Evolutionary conservation across 2,329 filamentous ascomycete species (phyloP), one percentile per base, ranked within the genome.

Genomic region (Alternaria angustiovoidea): DNA sequence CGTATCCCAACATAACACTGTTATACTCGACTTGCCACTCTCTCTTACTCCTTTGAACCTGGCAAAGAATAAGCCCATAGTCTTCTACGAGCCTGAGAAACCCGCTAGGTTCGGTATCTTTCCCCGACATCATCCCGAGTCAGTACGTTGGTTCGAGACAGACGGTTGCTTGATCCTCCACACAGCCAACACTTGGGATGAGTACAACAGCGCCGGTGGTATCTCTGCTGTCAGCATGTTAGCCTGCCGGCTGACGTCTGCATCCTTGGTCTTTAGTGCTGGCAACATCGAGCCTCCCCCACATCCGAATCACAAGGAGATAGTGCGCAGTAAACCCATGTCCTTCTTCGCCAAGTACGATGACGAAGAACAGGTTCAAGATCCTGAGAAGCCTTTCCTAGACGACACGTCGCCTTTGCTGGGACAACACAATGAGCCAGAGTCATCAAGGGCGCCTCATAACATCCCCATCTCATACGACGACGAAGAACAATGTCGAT

Each of bases 151-250:
- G 89, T 91, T 89, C 62, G 85, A 89, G 75, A 91, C 89, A 0
- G 84, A 85, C 11, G 82, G 87, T 6, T 91, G 88, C 67, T 88
- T 88, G 67, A 89, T 92, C 44, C 91, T 91, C 62, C 90, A 92
- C 68, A 90, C 89, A 0, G 89, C 88, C 1, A 91, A 91, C 65
- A 86, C 86, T 2, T 92, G 89, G 90, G 88, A 91, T 53, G 82
- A 84, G 4, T 64, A 74, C 2, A 62, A 76, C 16, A 26, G 69
- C 1, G 65, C 73, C 20, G 69, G 71, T 11, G 61, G 78, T 59
- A 68, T 80, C 0, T 69, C 69, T 16, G 79, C 81, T 1, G 87
- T 91, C 5, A 88, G 89, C 67, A 84, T 92, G 69, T 80, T 92
- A 1, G 86, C 85, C 2, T 91, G 89, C 64, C 85, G 90, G 4